Evolutionary conservation across 371 early-diverging fungal genomes (phyloP).

Genomic region (Rhizopus sp.): DNA sequence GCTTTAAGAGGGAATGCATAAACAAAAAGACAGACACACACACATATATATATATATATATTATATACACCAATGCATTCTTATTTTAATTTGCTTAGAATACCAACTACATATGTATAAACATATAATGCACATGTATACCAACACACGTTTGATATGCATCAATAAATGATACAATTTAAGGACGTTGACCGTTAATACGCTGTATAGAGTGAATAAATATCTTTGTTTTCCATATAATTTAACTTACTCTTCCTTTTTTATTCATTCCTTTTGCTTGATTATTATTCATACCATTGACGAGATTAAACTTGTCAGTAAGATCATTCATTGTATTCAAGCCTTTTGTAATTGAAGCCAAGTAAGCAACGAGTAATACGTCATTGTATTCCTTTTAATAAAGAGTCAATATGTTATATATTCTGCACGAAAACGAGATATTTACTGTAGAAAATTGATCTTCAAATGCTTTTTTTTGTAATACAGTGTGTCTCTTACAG

Average conservation of each 20-base stretch:
- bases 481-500: constrained; percentile 72
- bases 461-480: constrained; percentile 67
- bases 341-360: constrained; percentile 82
- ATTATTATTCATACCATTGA: constrained; percentile 26
- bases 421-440: background rate
- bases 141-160: too few relatives aligned
- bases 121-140: too few relatives aligned
- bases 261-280: constrained; percentile 16
- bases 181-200: constrained; percentile 6
- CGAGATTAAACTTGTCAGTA: constrained; percentile 51
- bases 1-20: constrained; percentile 13
- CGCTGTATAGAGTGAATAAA: constrained; percentile 6
- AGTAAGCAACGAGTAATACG: constrained; percentile 73
- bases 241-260: constrained; percentile 31
- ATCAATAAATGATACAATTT: constrained; percentile 1
- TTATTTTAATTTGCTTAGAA: background rate
- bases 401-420: background rate
- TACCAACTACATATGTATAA: too few relatives aligned
- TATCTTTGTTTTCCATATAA: background rate
- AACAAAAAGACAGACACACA: constrained; percentile 1
- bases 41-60: constrained; percentile 4
- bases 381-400: constrained; percentile 76
- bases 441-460: constrained; percentile 72
- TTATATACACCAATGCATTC: background rate
- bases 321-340: constrained; percentile 70